Conservation (phyloP, 2,329 filamentous ascomycete genomes). For the Xylariaceae sp. region DNA sequence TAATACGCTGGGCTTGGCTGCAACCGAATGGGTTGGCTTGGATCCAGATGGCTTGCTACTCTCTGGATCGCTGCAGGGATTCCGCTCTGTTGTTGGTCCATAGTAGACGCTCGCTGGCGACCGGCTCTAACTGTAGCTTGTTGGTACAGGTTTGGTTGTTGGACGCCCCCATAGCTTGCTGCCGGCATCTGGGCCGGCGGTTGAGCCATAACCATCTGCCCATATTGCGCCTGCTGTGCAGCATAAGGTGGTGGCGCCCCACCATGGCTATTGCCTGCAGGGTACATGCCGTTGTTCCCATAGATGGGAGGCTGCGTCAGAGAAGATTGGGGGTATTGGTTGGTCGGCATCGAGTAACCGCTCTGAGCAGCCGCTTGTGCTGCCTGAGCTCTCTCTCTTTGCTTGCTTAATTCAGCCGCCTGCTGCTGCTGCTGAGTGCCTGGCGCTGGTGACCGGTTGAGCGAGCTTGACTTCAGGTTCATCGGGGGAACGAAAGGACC, state of each 20-base stretch:
- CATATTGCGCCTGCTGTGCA: slow-evolving; percentile 64
- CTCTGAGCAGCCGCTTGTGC: slow-evolving; percentile 60
- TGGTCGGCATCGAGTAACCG: slow-evolving; percentile 54
- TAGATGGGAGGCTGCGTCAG: slow-evolving; percentile 63
- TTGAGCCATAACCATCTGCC: slow-evolving; percentile 67
- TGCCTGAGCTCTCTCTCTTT: slow-evolving; percentile 74
- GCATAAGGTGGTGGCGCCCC: slow-evolving; percentile 75
- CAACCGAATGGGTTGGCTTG: slow-evolving; percentile 84
- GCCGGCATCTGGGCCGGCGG: slow-evolving; percentile 61
- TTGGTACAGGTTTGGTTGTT: slow-evolving; percentile 59
- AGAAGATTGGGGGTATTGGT: slow-evolving; percentile 44
- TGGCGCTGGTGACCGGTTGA: slow-evolving; percentile 82
- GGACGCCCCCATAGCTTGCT: slow-evolving; percentile 54
- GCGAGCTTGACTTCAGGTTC: slow-evolving; percentile 84
- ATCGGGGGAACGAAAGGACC: slow-evolving; percentile 94
- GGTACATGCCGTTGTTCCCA: slow-evolving; percentile 76
- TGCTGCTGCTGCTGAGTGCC: slow-evolving; percentile 95
- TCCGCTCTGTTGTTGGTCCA: slow-evolving; percentile 90
- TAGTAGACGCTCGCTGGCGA: slow-evolving; percentile 86
- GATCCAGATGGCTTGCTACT: slow-evolving; percentile 92
- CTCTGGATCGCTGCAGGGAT: slow-evolving; percentile 90
- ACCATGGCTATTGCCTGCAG: slow-evolving; percentile 49
- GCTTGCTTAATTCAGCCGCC: slow-evolving; percentile 88
- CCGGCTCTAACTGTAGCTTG: slow-evolving; percentile 73
- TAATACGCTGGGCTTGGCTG: slow-evolving; percentile 98